These are phyloP conservation scores for Xylaria cubensis DNA, from an alignment of 495 filamentous ascomycete genomes.

Conservation along the genomic window DNA sequence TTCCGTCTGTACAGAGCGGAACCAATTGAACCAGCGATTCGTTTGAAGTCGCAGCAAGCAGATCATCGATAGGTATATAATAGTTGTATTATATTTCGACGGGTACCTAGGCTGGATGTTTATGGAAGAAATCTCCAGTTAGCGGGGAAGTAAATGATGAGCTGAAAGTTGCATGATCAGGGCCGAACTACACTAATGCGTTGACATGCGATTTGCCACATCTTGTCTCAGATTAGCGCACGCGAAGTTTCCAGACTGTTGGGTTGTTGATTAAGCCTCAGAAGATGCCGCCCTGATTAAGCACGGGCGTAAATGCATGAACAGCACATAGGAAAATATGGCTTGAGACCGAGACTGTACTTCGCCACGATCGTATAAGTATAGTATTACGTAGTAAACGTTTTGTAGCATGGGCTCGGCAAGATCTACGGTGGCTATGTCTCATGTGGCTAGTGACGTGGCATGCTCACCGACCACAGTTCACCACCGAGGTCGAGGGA, in stretches of 20 bases:
- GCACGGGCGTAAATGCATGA: neutral
- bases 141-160: conserved; percentile 11
- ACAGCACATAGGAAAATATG: conserved; percentile 26
- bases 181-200: conserved; percentile 29
- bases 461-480: conserved; percentile 34
- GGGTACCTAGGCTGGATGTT: neutral
- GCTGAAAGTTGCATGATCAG: conserved; percentile 42
- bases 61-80: neutral
- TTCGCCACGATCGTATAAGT: conserved; percentile 40
- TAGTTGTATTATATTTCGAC: neutral
- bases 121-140: neutral
- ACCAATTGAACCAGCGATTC: conserved; percentile 5
- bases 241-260: conserved; percentile 14
- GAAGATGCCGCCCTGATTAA: neutral
- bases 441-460: conserved; percentile 36
- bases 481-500: neutral
- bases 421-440: conserved; percentile 27
- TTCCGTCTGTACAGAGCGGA: neutral
- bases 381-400: neutral
- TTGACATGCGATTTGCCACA: conserved; percentile 23
- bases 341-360: conserved; percentile 27
- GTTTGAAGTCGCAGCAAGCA: neutral
- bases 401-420: neutral
- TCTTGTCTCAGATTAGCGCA: conserved; percentile 18
- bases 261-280: conserved; percentile 17